These are phyloP conservation scores for Tetrahymena thermophila DNA, from an alignment of 73 alveolate species.

Conservation along the genomic window DNA sequence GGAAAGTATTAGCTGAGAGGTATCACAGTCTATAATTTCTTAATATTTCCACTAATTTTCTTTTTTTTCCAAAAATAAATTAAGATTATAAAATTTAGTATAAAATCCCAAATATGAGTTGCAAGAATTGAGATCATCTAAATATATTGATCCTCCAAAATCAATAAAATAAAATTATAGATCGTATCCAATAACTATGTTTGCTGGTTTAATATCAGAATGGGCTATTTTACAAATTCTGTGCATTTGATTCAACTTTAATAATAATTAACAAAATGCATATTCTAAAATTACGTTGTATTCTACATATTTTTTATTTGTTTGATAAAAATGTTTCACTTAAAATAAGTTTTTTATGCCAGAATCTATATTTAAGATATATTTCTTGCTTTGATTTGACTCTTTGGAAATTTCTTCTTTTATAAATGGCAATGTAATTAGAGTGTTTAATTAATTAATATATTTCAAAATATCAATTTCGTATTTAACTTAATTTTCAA, in stretches of 20 bases:
- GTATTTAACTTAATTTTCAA: too few species aligned
- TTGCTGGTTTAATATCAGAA: not conserved
- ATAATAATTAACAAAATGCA: not conserved
- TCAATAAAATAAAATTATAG: not conserved
- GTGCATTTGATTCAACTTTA: not conserved
- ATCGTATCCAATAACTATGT: not conserved
- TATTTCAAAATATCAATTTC: too few species aligned
- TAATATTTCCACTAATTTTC: not conserved
- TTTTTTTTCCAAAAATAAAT: not conserved
- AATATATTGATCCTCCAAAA: not conserved
- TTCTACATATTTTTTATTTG: not conserved
- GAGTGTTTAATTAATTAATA: too few species aligned
- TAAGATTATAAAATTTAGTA: not conserved
- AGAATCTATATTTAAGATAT: not conserved
- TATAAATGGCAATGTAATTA: too few species aligned
- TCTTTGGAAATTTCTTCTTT: too few species aligned
- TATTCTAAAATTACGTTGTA: not conserved
- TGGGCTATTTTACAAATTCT: not conserved
- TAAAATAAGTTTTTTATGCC: not conserved
- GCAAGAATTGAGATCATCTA: not conserved
- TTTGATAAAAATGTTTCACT: not conserved
- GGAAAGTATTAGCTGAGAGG: not conserved
- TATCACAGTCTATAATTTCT: not conserved
- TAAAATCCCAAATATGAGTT: not conserved
- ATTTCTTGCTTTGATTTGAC: too few species aligned